phyloP scores from a whole-genome alignment of 2,329 filamentous ascomycete species.

The Penicillium sp. region DNA sequence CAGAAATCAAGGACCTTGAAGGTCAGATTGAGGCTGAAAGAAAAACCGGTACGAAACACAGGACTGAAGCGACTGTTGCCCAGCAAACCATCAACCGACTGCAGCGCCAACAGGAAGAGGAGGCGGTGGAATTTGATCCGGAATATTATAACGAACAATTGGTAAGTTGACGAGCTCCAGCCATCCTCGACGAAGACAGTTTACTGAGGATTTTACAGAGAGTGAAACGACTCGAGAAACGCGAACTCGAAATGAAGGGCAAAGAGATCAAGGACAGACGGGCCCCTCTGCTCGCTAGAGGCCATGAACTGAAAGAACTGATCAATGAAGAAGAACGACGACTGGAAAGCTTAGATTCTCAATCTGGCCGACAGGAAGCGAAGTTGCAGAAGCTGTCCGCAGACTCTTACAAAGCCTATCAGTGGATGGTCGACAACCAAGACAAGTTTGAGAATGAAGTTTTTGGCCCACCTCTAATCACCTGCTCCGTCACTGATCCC shows the following conservation, averaged over 20 bases:
- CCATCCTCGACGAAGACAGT: background rate
- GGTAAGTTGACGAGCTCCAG: constrained; percentile 48
- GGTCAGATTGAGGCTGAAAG: constrained; percentile 51
- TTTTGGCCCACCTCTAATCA: constrained; percentile 76
- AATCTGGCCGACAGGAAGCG: constrained; percentile 69
- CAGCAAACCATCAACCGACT: constrained; percentile 60
- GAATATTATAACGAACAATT: constrained; percentile 70
- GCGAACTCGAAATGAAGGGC: constrained; percentile 41
- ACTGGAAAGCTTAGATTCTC: constrained; percentile 64
- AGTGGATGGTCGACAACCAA: constrained; percentile 75
- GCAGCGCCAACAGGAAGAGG: constrained; percentile 61
- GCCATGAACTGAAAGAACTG: constrained; percentile 36
- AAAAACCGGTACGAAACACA: constrained; percentile 51
- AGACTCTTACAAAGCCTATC: constrained; percentile 70
- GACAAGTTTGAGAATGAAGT: constrained; percentile 70
- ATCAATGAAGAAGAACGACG: constrained; percentile 48
- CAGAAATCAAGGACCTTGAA: constrained; percentile 37
- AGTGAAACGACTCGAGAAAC: constrained; percentile 48
- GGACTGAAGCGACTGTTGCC: constrained; percentile 51
- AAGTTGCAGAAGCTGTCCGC: constrained; percentile 60
- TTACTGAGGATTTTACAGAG: constrained; percentile 47
- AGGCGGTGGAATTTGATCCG: constrained; percentile 66
- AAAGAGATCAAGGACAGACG: constrained; percentile 41
- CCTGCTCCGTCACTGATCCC: constrained; percentile 73
- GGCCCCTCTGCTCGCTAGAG: constrained; percentile 29